phyloP scores from a whole-genome alignment of 2,329 filamentous ascomycete genomes.

The Epichloe bromicola region DNA sequence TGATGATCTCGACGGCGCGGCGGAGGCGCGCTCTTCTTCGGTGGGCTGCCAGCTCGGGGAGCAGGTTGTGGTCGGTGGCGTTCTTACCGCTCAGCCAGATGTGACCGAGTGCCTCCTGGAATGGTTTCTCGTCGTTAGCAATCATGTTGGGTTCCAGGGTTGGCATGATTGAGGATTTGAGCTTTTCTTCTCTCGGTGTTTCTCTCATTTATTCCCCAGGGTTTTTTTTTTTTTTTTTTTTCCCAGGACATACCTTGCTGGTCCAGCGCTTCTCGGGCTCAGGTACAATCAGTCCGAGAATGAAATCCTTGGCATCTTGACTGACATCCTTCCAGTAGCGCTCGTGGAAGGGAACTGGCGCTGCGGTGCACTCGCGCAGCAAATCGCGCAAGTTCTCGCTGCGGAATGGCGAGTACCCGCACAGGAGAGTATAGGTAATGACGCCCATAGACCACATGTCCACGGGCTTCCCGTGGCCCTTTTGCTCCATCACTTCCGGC shows the following conservation, averaged over 20 bases:
- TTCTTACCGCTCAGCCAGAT: constrained; percentile 84
- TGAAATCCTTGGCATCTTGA: constrained; percentile 89
- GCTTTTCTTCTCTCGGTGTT: not conserved
- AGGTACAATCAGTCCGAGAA: constrained; percentile 66
- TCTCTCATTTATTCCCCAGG: not conserved
- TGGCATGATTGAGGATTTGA: no score
- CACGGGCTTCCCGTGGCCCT: constrained; percentile 92
- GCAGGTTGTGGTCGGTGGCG: constrained; percentile 88
- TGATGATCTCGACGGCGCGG: constrained; percentile 91
- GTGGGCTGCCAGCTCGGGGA: constrained; percentile 81
- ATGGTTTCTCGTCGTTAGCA: not conserved
- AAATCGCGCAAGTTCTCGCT: constrained; percentile 87
- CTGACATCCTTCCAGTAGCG: constrained; percentile 98
- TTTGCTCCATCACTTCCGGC: constrained; percentile 96
- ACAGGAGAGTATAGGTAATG: constrained; percentile 95
- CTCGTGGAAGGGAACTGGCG: constrained; percentile 85
- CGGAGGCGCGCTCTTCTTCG: constrained; percentile 87
- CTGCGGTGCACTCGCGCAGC: constrained; percentile 83
- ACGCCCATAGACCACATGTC: constrained; percentile 99
- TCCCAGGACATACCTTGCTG: constrained; percentile 47
- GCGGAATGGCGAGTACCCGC: constrained; percentile 95
- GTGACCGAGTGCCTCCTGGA: constrained; percentile 63
- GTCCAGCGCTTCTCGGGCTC: constrained; percentile 64
- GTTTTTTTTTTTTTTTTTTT: no score
- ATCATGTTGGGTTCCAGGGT: not conserved